Evolutionary conservation across 495 filamentous ascomycete species (phyloP), one percentile per base, ranked within the genome.

Genomic region (Clavariopsis aquatica): DNA sequence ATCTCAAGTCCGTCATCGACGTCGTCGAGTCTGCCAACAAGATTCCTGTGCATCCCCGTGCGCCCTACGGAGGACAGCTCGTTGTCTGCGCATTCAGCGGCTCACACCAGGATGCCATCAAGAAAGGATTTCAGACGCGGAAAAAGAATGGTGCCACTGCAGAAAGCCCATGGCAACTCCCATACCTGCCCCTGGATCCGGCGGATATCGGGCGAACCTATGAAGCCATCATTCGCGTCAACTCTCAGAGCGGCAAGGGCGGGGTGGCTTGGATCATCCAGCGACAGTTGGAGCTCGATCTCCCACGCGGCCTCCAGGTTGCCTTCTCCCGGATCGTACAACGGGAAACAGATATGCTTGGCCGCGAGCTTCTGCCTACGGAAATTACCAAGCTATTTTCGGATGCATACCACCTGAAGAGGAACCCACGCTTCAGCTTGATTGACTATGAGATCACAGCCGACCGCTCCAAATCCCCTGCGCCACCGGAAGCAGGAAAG

Each of bases 161-260:
- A 57, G 84, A 92, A 23, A 83, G 85, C 58, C 78, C 78, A 26
- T 89, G 86, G 86, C 73, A 82, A 51, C 82, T 98, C 49, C 94
- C 93, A 1, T 98, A 97, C 74, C 88, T 98, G 31, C 94, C 94
- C 19, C 83, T 98, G 49, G 93, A 97, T 71, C 93, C 93, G 1
- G 82, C 89, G 68, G 93, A 97, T 77, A 96, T 98, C 57, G 94
- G 94, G 24, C 86, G 93, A 12, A 97, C 89, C 28, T 97, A 97
- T 82, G 93, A 97, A 77, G 93, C 93, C 43, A 89, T 97, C 74
- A 98, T 98, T 75, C 90, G 93, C 29, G 94, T 98, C 81, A 98
- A 98, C 77, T 93, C 89, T 23, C 94, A 98, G 73, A 90, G 86
- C 64, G 94, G 94, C 57, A 98, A 98, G 78, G 94, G 93, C 57